phyloP scores from a whole-genome alignment of 2,329 filamentous ascomycete genomes.

The Penicillium sp. region DNA sequence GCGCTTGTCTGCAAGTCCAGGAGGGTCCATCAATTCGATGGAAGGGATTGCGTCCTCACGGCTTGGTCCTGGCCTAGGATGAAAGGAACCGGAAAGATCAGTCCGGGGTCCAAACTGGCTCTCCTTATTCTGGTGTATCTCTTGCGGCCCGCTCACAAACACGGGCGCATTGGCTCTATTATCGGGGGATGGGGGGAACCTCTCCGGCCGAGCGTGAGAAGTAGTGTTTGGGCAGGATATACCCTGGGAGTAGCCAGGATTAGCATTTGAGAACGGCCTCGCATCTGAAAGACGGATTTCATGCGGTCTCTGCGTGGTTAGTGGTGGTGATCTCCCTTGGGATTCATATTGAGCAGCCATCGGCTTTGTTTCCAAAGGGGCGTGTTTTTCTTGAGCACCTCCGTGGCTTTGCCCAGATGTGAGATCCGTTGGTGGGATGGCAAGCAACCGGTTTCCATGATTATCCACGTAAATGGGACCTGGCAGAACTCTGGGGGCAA shows the following conservation, averaged over 20 bases:
- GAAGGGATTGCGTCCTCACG: slow-evolving; percentile 38
- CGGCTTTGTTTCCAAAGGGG: slow-evolving; percentile 12
- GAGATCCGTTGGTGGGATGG: slow-evolving; percentile 12
- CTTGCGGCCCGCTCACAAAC: slow-evolving; percentile 35
- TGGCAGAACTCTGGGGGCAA: slow-evolving; percentile 16
- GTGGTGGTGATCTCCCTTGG: slow-evolving; percentile 15
- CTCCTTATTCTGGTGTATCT: slow-evolving; percentile 19
- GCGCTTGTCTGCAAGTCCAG: slow-evolving; percentile 26
- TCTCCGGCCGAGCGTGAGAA: slow-evolving; percentile 19
- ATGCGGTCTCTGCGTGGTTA: slow-evolving; percentile 30
- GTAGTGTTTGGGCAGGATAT: slow-evolving; percentile 25
- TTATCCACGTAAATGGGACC: slow-evolving; percentile 16
- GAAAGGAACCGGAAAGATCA: slow-evolving; percentile 17
- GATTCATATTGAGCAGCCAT: slow-evolving; percentile 10
- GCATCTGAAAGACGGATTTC: slow-evolving; percentile 22
- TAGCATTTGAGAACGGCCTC: slow-evolving; percentile 20
- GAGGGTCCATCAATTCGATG: slow-evolving; percentile 43
- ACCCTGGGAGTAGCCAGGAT: slow-evolving; percentile 25
- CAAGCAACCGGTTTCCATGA: slow-evolving; percentile 8
- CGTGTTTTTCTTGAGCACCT: slow-evolving; percentile 15
- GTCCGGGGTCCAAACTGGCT: slow-evolving; percentile 20
- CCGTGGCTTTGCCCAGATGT: slow-evolving; percentile 11
- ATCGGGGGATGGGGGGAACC: slow-evolving; percentile 16
- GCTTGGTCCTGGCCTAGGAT: slow-evolving; percentile 19
- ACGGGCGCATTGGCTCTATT: slow-evolving; percentile 30